phyloP scores from a whole-genome alignment of 306 rosid species.

The Biancaea sappan region DNA sequence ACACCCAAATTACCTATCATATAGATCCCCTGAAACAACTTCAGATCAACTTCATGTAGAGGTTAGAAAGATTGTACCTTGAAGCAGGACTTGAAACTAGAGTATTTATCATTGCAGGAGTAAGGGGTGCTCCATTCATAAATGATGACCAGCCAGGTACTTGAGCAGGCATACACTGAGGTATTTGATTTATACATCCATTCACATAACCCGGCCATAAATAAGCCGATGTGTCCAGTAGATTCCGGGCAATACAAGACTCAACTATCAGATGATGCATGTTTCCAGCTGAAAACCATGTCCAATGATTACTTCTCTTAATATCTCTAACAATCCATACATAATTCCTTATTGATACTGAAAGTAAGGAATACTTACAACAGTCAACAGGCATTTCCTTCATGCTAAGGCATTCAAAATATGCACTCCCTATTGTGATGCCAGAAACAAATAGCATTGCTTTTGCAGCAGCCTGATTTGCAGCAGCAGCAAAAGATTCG shows the following conservation, averaged over 20 bases:
- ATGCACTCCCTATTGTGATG: slow-evolving; percentile 66
- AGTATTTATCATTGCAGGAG: slow-evolving; percentile 49
- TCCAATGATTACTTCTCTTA: not conserved
- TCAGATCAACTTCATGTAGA: slow-evolving; percentile 9
- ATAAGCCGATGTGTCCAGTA: slow-evolving; percentile 79
- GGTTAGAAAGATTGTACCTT: slow-evolving; percentile 43
- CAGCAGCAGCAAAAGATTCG: slow-evolving; percentile 62
- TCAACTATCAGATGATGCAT: slow-evolving; percentile 77
- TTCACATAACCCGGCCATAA: slow-evolving; percentile 71
- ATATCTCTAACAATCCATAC: not conserved
- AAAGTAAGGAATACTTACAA: slow-evolving; percentile 59
- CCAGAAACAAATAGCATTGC: slow-evolving; percentile 86
- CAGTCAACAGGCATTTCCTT: slow-evolving; percentile 73
- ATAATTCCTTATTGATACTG: slow-evolving; percentile 18
- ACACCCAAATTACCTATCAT: too few relatives aligned
- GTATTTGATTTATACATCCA: slow-evolving; percentile 58
- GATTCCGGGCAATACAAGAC: slow-evolving; percentile 71
- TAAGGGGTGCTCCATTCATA: slow-evolving; percentile 59
- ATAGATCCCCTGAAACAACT: slow-evolving; percentile 1
- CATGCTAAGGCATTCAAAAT: slow-evolving; percentile 72
- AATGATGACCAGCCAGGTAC: slow-evolving; percentile 65
- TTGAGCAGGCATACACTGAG: slow-evolving; percentile 56
- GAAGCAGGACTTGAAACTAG: slow-evolving; percentile 69
- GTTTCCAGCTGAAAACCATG: slow-evolving; percentile 64
- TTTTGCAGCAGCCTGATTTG: slow-evolving; percentile 95